phyloP scores from a whole-genome alignment of 2,329 filamentous ascomycete genomes.

The Cladosporium sp. region DNA sequence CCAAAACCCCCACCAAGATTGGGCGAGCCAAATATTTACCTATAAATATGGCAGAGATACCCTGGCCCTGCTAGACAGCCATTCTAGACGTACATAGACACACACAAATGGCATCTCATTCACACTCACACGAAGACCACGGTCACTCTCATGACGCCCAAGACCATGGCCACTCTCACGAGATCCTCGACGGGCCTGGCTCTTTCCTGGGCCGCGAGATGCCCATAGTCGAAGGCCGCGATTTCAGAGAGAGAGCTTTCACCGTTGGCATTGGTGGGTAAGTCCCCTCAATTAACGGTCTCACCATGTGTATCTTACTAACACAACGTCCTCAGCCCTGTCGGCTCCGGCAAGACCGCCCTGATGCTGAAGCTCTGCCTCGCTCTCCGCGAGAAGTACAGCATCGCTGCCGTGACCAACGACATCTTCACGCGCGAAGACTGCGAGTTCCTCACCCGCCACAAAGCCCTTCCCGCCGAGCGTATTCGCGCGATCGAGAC shows the following conservation, averaged over 20 bases:
- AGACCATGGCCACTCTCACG: constrained; percentile 92
- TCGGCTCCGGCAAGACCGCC: constrained; percentile 95
- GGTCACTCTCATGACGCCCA: constrained; percentile 50
- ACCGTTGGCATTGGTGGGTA: constrained; percentile 98
- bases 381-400: constrained; percentile 76
- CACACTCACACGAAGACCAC: constrained; percentile 53
- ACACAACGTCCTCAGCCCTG: constrained; percentile 63
- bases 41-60: neutral
- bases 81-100: neutral
- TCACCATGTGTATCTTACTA: neutral
- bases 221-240: constrained; percentile 84
- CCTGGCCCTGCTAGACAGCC: neutral
- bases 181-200: constrained; percentile 91
- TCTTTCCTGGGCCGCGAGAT: constrained; percentile 88
- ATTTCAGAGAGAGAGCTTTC: constrained; percentile 88
- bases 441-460: constrained; percentile 90
- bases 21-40: constrained; percentile 1
- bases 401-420: constrained; percentile 94
- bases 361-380: constrained; percentile 93
- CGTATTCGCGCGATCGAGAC: constrained; percentile 97
- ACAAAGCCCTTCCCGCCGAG: constrained; percentile 77
- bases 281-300: constrained; percentile 34
- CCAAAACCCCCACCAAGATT: neutral
- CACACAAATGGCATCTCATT: constrained; percentile 29
- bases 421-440: constrained; percentile 98